Evolutionary conservation across 768 basidiomycete genomes (phyloP).

Genomic region (Ephemerocybe angulata): DNA sequence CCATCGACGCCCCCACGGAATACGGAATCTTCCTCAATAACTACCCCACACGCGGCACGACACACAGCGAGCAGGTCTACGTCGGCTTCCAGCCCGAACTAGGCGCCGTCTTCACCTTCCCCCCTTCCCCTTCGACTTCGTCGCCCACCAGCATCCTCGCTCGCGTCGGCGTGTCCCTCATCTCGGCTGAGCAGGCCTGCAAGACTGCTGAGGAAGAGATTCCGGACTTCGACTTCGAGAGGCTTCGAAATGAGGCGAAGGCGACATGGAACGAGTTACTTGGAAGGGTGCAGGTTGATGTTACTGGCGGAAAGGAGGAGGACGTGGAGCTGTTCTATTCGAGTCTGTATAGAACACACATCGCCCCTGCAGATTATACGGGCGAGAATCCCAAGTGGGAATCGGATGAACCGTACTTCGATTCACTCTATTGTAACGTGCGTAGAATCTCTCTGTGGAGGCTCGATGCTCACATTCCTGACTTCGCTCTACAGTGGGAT

Average conservation of each 20-base stretch:
- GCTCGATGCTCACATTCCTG: background rate
- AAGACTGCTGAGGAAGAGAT: conserved; percentile 59
- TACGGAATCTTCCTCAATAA: conserved; percentile 54
- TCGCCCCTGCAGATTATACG: conserved; percentile 62
- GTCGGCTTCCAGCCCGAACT: conserved; percentile 46
- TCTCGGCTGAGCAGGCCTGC: conserved; percentile 59
- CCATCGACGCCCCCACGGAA: conserved; percentile 45
- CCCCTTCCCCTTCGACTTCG: conserved; percentile 34
- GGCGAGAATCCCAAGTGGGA: conserved; percentile 65
- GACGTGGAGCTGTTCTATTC: conserved; percentile 57
- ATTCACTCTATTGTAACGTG: conserved; percentile 68
- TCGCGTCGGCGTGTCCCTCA: conserved; percentile 64
- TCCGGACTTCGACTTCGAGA: conserved; percentile 52
- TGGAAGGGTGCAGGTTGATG: conserved; percentile 50
- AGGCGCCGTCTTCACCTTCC: conserved; percentile 52
- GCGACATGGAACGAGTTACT: conserved; percentile 57
- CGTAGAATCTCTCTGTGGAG: conserved; percentile 17
- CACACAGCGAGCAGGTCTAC: conserved; percentile 46
- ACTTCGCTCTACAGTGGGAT: conserved; percentile 46
- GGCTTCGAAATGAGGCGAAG: conserved; percentile 39
- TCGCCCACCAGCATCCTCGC: conserved; percentile 44
- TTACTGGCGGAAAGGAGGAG: conserved; percentile 42
- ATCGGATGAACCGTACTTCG: conserved; percentile 62
- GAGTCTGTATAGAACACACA: conserved; percentile 56
- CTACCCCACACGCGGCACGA: conserved; percentile 43